Evolutionary conservation across 768 basidiomycete species (phyloP).

Genomic region (Terana coerulea): DNA sequence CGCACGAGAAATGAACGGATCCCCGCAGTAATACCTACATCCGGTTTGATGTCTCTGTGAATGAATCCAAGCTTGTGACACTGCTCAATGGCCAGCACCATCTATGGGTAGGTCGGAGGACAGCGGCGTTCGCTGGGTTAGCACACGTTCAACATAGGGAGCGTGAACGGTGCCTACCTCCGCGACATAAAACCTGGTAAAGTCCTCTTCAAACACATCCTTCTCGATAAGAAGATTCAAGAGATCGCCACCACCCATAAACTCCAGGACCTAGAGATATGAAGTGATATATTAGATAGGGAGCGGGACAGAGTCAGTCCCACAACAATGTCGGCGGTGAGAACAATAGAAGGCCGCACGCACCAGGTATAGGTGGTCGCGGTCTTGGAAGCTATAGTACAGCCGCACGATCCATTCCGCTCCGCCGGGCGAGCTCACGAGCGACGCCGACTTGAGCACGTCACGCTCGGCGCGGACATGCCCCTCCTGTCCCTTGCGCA

Average conservation of each 20-base stretch:
- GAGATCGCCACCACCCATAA: slow-evolving; percentile 95
- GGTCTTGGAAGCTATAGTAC: slow-evolving; percentile 93
- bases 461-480: slow-evolving; percentile 96
- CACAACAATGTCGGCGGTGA: slow-evolving; percentile 14
- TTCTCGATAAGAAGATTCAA: slow-evolving; percentile 93
- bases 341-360: slow-evolving; percentile 25
- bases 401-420: slow-evolving; percentile 95
- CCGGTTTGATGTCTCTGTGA: slow-evolving; percentile 96
- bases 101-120: too few relatives aligned
- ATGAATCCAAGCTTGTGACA: slow-evolving; percentile 96
- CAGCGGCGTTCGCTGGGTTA: slow-evolving; percentile 9
- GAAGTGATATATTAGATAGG: slow-evolving; percentile 49
- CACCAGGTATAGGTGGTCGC: slow-evolving; percentile 92
- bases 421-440: slow-evolving; percentile 66
- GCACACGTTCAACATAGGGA: slow-evolving; percentile 10
- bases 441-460: slow-evolving; percentile 84
- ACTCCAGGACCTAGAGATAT: slow-evolving; percentile 76
- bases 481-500: slow-evolving; percentile 95
- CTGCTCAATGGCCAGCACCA: slow-evolving; percentile 90
- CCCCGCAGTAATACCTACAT: slow-evolving; percentile 45
- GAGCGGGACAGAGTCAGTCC: slow-evolving; percentile 33
- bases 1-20: slow-evolving; percentile 8
- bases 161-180: slow-evolving; percentile 54
- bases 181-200: slow-evolving; percentile 90
- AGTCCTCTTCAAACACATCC: slow-evolving; percentile 87